Conservation (phyloP, 2,329 filamentous ascomycete genomes). For the Lachnellula suecica region DNA sequence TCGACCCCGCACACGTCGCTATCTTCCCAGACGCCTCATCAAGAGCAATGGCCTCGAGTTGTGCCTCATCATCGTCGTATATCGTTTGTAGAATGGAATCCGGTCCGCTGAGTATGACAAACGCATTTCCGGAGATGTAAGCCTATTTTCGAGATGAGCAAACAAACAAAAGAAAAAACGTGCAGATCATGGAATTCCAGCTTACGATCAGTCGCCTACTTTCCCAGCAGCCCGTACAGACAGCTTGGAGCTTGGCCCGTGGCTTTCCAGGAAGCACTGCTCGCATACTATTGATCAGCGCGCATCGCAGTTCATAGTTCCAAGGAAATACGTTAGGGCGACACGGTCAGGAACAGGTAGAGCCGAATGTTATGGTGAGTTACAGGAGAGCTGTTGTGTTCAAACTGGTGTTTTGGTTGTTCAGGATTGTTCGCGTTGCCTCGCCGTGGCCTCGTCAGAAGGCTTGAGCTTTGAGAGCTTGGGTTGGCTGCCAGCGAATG, state of each 20-base stretch:
- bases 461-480: neutral
- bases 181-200: no score
- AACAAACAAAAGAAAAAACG: no score
- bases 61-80: slow-evolving; percentile 70
- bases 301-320: slow-evolving; percentile 17
- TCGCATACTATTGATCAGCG: slow-evolving; percentile 58
- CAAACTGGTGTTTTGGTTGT: neutral
- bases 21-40: slow-evolving; percentile 85
- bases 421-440: neutral
- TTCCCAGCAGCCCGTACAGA: slow-evolving; percentile 73
- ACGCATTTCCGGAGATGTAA: slow-evolving; percentile 86
- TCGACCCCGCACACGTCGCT: slow-evolving; percentile 65
- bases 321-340: neutral
- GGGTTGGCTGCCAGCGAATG: neutral
- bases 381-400: neutral
- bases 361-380: neutral
- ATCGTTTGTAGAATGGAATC: slow-evolving; percentile 82
- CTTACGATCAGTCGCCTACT: slow-evolving; percentile 70
- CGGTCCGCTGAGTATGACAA: slow-evolving; percentile 77
- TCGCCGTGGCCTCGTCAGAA: neutral
- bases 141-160: slow-evolving; percentile 48
- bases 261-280: slow-evolving; percentile 78
- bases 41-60: slow-evolving; percentile 73
- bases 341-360: neutral
- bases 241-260: slow-evolving; percentile 73